A percentile compares a stretch with the other conserved stretches of the same genome.
Conservation (phyloP, 163 green algal species). For the Coccomyxa subellipsoidea region DNA sequence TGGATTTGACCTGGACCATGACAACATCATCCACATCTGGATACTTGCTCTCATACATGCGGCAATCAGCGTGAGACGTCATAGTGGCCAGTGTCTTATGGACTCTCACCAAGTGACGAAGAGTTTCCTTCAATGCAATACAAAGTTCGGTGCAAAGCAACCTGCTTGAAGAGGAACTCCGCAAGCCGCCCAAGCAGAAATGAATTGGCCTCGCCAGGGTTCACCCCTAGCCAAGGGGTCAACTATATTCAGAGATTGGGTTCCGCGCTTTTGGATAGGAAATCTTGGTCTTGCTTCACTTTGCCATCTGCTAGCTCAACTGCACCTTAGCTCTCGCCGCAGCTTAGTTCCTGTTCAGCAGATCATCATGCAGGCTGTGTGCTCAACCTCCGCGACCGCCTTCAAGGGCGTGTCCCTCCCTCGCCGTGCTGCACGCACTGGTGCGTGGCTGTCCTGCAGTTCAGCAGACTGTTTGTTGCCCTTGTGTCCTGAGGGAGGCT, state of each 20-base stretch:
- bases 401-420: slow-evolving; percentile 22
- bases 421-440: not conserved
- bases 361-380: slow-evolving; percentile 29
- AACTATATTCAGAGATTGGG: too few species aligned
- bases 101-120: not conserved
- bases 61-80: slow-evolving; percentile 47
- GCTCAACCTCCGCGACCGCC: slow-evolving; percentile 18
- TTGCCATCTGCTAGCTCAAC: not conserved
- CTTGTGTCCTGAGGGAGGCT: not conserved
- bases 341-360: not conserved
- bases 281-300: too few species aligned
- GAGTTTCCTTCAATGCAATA: too few species aligned
- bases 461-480: not conserved
- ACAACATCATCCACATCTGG: slow-evolving; percentile 98
- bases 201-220: too few species aligned
- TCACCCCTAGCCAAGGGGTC: too few species aligned
- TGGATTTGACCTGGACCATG: slow-evolving; percentile 96
- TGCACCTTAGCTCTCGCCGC: not conserved
- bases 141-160: too few species aligned
- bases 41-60: slow-evolving; percentile 91
- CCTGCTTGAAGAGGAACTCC: too few species aligned
- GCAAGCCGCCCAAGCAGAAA: too few species aligned
- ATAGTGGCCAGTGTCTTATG: not conserved
- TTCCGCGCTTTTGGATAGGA: too few species aligned
- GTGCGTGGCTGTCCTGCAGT: slow-evolving; percentile 7